A percentile compares a stretch with the other conserved stretches of the same genome.
Evolutionary conservation across 2,329 filamentous ascomycete genomes (phyloP).

Genomic region (Blastomyces percursus): DNA sequence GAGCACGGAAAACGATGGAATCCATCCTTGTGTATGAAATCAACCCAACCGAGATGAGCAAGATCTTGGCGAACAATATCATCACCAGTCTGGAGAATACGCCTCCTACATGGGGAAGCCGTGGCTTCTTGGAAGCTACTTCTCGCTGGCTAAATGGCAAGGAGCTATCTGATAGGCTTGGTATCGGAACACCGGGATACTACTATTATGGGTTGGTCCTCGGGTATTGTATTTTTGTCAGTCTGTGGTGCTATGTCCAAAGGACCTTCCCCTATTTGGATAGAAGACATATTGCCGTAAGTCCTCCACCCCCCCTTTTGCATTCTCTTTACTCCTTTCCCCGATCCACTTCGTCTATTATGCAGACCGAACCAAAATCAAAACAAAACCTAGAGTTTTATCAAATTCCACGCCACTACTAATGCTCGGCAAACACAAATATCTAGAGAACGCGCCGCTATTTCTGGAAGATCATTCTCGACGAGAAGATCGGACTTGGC

Average conservation of each 20-base stretch:
- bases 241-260: conserved; percentile 37
- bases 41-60: conserved; percentile 50
- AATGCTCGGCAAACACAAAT: conserved; percentile 4
- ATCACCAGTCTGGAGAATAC: conserved; percentile 55
- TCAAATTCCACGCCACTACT: not conserved
- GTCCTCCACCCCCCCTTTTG: conserved; percentile 11
- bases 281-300: conserved; percentile 41
- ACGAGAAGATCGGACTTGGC: conserved; percentile 54
- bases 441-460: conserved; percentile 35
- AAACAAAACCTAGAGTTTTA: not conserved
- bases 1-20: conserved; percentile 56
- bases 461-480: conserved; percentile 51
- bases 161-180: conserved; percentile 49
- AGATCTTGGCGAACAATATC: conserved; percentile 62
- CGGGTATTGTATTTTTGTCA: conserved; percentile 58
- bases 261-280: conserved; percentile 41
- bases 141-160: conserved; percentile 61
- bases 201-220: conserved; percentile 52
- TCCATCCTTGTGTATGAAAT: conserved; percentile 56
- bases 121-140: conserved; percentile 56
- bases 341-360: not conserved
- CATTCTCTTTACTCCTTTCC: too few species aligned
- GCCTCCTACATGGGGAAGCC: conserved; percentile 54
- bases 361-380: not conserved
- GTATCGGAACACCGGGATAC: conserved; percentile 44